Evolutionary conservation across 352 stramenopile genomes (phyloP).

Genomic region (Phytopythium litorale): DNA sequence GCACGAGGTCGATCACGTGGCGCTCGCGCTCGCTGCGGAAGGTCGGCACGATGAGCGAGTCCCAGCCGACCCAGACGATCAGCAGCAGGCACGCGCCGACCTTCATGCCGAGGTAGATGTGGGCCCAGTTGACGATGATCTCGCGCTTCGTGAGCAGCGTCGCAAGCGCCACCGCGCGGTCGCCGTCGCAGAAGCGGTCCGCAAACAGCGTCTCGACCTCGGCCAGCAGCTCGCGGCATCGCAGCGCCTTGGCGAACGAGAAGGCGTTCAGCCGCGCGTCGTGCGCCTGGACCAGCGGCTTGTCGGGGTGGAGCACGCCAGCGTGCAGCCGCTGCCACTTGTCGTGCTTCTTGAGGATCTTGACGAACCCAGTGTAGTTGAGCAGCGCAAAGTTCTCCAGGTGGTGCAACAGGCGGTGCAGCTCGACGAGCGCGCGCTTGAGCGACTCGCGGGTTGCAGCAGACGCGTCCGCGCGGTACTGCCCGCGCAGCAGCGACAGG

Average conservation of each 20-base stretch:
- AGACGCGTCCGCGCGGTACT: constrained; percentile 56
- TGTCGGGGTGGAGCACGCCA: constrained; percentile 26
- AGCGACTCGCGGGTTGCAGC: constrained; percentile 85
- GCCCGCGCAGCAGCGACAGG: constrained; percentile 76
- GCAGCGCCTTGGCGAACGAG: constrained; percentile 51
- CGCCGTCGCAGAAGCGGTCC: constrained; percentile 72
- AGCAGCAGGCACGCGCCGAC: constrained; percentile 74
- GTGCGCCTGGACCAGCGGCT: constrained; percentile 33
- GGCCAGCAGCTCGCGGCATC: constrained; percentile 44
- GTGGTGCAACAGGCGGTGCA: constrained; percentile 92
- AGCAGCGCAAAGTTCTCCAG: constrained; percentile 97
- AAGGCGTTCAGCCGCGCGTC: constrained; percentile 46
- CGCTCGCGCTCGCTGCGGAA: constrained; percentile 62
- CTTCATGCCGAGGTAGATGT: constrained; percentile 87
- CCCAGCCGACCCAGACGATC: constrained; percentile 94
- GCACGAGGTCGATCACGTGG: constrained; percentile 72
- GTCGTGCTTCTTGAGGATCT: constrained; percentile 97
- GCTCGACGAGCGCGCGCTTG: constrained; percentile 90
- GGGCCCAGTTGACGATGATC: constrained; percentile 70
- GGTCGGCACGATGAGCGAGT: constrained; percentile 85
- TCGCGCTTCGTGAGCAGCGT: constrained; percentile 79
- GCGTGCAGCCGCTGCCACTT: constrained; percentile 35
- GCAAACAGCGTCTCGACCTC: constrained; percentile 70
- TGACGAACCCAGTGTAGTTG: constrained; percentile 98
- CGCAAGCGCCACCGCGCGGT: constrained; percentile 63